Base-by-base conservation (phyloP, 805 yeast genomes). In the Wickerhamomyces kurtzmanii region DNA sequence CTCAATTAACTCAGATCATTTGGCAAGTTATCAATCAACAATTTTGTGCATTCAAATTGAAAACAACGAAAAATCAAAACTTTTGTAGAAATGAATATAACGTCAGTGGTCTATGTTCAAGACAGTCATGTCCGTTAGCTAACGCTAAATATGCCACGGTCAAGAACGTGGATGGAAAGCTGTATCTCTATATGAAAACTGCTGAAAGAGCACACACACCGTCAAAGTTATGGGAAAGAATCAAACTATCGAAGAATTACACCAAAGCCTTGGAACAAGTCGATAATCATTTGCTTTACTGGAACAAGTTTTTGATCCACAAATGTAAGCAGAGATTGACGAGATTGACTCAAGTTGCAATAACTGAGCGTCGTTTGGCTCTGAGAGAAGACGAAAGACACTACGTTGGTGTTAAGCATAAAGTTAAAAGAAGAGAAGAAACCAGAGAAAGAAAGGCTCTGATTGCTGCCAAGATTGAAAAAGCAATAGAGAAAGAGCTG, bases 191-290 rank as follows among this genome's bases (percentile, higher is more conserved):
- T 58, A 91, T 91, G 85, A 91, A 91, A 54, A 91, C 97, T 2
- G 94, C 93, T 1, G 99, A 91, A 61, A 75, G 99, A 59, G 93
- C 94, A 13, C 97, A 91, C 51, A 82, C 86, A 38, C 99, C 99
- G 10, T 74, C 82, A 24, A 80, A 81, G 45, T 62, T 84, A 52
- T 91, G 99, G 99, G 96, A 91, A 58, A 71, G 96, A 46, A 80
- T 91, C 49, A 81, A 78, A 54, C 66, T 91, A 35, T 81, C 91
- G 26, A 86, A 84, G 56, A 87, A 91, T 55, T 91, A 86, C 53
- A 68, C 78, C 29, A 81, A 72, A 51, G 97, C 97, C 1, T 65
- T 91, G 46, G 68, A 70, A 38, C 99, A 91, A 55, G 71, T 91
- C 31, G 97, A 89, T 54, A 77, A 76, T 34, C 83, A 85, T 42